Percentiles rank a stretch among this genome's conserved stretches.
Evolutionary conservation across 805 yeast species (phyloP).

Genomic region (Wickerhamiella allomyrinae): DNA sequence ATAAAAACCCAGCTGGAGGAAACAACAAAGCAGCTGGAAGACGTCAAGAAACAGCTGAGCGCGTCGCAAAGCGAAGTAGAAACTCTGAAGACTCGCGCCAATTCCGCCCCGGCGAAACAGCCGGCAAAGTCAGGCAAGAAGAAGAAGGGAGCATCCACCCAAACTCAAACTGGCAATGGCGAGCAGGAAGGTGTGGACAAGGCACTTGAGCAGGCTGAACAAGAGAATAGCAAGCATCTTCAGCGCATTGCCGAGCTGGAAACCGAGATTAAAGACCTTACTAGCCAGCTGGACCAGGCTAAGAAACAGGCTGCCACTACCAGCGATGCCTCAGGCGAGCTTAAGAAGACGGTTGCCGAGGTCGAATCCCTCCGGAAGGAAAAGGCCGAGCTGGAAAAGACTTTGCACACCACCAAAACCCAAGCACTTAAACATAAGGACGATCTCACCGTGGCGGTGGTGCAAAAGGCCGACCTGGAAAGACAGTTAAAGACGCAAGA

Average conservation of each 20-base stretch:
- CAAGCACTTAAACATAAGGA: constrained; percentile 1
- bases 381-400: background rate
- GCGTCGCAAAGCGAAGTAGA: constrained; percentile 13
- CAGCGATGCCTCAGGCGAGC: constrained; percentile 42
- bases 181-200: constrained; percentile 6
- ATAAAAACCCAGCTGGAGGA: background rate
- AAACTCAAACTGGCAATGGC: too few species aligned
- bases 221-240: background rate
- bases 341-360: constrained; percentile 13
- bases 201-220: constrained; percentile 1
- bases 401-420: background rate
- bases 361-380: constrained; percentile 2
- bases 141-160: too few species aligned
- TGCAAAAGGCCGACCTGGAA: constrained; percentile 4
- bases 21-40: constrained; percentile 7
- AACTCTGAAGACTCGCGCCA: background rate
- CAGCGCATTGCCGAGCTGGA: background rate
- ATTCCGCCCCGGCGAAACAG: background rate
- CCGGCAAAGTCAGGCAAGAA: constrained; percentile 2
- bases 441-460: background rate
- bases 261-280: constrained; percentile 1
- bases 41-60: background rate
- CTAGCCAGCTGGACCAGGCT: background rate
- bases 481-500: constrained; percentile 9
- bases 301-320: constrained; percentile 28